Percentiles rank a stretch among this genome's conserved stretches.
phyloP scores from a whole-genome alignment of 495 filamentous ascomycete species.

The Penicillium pancosmium region DNA sequence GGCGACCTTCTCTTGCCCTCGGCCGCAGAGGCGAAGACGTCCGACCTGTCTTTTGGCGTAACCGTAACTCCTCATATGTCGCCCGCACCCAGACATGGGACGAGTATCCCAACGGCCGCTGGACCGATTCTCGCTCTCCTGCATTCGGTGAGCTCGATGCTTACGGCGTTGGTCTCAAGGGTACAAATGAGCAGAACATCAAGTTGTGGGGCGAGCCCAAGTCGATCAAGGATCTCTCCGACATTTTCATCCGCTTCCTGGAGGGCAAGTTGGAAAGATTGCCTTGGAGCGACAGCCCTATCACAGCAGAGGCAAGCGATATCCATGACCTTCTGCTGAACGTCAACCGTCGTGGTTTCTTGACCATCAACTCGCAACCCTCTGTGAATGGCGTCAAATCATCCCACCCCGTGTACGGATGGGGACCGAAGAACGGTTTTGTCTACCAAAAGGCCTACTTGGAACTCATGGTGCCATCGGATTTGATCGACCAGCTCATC shows the following conservation, averaged over 20 bases:
- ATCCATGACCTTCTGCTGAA: slow-evolving; percentile 76
- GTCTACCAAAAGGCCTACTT: slow-evolving; percentile 99
- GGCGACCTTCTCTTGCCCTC: slow-evolving; percentile 89
- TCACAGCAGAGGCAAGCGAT: slow-evolving; percentile 75
- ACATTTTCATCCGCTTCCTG: slow-evolving; percentile 83
- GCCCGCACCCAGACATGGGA: slow-evolving; percentile 98
- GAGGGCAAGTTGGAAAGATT: slow-evolving; percentile 76
- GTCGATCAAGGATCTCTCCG: slow-evolving; percentile 75
- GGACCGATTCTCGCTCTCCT: slow-evolving; percentile 96
- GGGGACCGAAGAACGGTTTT: slow-evolving; percentile 93
- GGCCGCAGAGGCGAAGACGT: slow-evolving; percentile 92
- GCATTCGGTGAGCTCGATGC: slow-evolving; percentile 96
- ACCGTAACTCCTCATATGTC: slow-evolving; percentile 93
- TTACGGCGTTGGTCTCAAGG: slow-evolving; percentile 92
- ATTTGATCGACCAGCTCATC: slow-evolving; percentile 76
- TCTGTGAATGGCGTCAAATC: slow-evolving; percentile 93
- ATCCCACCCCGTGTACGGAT: slow-evolving; percentile 82
- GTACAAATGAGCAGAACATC: slow-evolving; percentile 95
- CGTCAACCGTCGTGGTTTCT: slow-evolving; percentile 81
- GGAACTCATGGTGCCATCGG: slow-evolving; percentile 82
- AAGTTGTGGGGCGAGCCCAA: slow-evolving; percentile 91
- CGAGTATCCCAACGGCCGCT: slow-evolving; percentile 98
- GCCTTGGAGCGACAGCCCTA: slow-evolving; percentile 92
- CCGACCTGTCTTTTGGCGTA: slow-evolving; percentile 98
- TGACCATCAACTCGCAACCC: slow-evolving; percentile 98